These are phyloP conservation scores for Diutina ranongensis DNA, from an alignment of 1,139 yeast genomes.

Conservation along the genomic window DNA sequence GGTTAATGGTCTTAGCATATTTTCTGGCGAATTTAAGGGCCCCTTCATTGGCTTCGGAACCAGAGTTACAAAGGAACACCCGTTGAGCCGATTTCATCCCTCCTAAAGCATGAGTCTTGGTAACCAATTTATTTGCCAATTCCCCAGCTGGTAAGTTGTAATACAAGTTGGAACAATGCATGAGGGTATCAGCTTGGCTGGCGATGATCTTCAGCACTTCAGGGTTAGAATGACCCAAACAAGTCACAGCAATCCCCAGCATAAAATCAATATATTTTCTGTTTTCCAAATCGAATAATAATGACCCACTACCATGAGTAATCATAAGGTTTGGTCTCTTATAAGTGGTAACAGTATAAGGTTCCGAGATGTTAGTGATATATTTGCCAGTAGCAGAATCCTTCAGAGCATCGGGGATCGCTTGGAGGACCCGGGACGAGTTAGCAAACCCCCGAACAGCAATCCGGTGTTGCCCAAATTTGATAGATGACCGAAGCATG, in stretches of 20 bases:
- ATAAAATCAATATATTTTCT: slow-evolving; percentile 78
- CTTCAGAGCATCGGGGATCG: not conserved
- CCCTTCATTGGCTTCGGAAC: slow-evolving; percentile 97
- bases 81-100: slow-evolving; percentile 73
- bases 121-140: slow-evolving; percentile 59
- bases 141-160: slow-evolving; percentile 79
- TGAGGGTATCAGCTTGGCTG: slow-evolving; percentile 61
- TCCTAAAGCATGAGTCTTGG: slow-evolving; percentile 54
- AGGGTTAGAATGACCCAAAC: slow-evolving; percentile 76
- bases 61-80: slow-evolving; percentile 87
- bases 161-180: slow-evolving; percentile 80
- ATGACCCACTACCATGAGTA: slow-evolving; percentile 63
- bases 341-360: slow-evolving; percentile 71
- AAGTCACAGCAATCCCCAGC: slow-evolving; percentile 96
- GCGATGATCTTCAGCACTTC: slow-evolving; percentile 57
- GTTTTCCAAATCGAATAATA: slow-evolving; percentile 67
- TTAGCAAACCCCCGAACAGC: not conserved
- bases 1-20: slow-evolving; percentile 47
- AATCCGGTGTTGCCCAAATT: not conserved
- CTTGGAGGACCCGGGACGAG: not conserved
- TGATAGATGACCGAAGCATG: not conserved
- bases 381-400: slow-evolving; percentile 3
- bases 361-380: slow-evolving; percentile 18
- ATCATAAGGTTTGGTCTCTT: slow-evolving; percentile 66
- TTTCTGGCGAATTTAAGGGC: slow-evolving; percentile 93